These are phyloP conservation scores for Ceriops zippeliana DNA, from an alignment of 345 rosid genomes.

Conservation along the genomic window DNA sequence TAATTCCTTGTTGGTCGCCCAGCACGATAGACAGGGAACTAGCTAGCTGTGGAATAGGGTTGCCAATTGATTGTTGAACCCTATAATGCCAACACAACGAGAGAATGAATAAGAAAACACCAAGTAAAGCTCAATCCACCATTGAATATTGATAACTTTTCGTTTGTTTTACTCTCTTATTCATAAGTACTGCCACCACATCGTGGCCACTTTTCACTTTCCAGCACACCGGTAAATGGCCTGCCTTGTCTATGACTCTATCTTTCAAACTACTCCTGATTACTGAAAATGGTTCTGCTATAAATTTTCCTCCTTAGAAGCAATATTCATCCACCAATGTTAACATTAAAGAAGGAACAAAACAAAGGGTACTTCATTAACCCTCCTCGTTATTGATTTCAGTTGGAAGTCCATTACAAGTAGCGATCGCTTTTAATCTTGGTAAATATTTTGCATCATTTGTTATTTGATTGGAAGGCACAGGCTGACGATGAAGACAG, in stretches of 20 bases:
- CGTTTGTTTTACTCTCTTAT: neutral
- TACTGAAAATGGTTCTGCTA: slow-evolving; percentile 11
- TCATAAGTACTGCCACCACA: slow-evolving; percentile 6
- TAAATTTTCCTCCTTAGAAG: slow-evolving; percentile 16
- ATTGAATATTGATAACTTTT: neutral
- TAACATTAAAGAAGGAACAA: slow-evolving; percentile 11
- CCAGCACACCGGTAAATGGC: neutral
- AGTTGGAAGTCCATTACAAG: neutral
- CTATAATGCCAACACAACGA: slow-evolving; percentile 24
- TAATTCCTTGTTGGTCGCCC: neutral
- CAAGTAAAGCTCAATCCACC: slow-evolving; percentile 3
- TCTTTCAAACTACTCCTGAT: slow-evolving; percentile 24
- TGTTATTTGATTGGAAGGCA: neutral
- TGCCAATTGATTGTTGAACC: slow-evolving; percentile 14
- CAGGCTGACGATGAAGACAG: slow-evolving; percentile 26
- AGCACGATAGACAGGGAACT: neutral
- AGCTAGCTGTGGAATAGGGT: neutral
- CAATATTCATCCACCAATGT: slow-evolving; percentile 11
- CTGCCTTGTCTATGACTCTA: neutral
- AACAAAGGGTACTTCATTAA: slow-evolving; percentile 7
- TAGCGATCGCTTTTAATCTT: neutral
- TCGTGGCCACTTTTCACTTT: neutral
- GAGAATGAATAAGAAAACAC: neutral
- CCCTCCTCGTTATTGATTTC: neutral
- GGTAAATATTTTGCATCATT: neutral